Percentiles rank a stretch among this genome's conserved stretches.
Conservation (phyloP, 345 rosid genomes). For the Hibiscus tridactylites region DNA sequence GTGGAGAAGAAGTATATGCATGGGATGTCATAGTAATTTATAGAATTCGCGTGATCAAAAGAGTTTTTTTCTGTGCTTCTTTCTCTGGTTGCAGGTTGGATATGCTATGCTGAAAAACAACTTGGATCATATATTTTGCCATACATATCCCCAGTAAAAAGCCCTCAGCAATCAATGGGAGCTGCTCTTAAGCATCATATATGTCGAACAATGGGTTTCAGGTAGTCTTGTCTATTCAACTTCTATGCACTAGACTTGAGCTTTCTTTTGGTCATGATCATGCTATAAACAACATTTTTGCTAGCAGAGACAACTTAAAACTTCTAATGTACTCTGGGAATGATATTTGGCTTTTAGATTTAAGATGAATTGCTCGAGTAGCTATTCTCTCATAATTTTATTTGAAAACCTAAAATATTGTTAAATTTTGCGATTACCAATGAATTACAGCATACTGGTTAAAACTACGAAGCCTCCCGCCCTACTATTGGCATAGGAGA, state of each 20-base stretch:
- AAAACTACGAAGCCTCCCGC: neutral
- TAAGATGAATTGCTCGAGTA: neutral
- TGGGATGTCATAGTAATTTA: neutral
- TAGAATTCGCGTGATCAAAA: neutral
- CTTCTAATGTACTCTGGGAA: neutral
- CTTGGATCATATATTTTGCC: slow-evolving; percentile 82
- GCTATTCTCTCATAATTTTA: neutral
- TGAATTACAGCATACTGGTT: neutral
- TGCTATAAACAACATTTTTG: neutral
- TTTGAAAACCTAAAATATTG: neutral
- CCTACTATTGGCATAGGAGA: neutral
- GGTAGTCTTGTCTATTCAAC: slow-evolving; percentile 27
- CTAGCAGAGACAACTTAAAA: neutral
- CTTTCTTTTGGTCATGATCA: neutral
- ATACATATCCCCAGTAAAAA: slow-evolving; percentile 79
- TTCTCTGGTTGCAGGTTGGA: slow-evolving; percentile 67
- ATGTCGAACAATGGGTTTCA: slow-evolving; percentile 58
- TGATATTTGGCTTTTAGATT: slow-evolving; percentile 1
- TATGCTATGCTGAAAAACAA: slow-evolving; percentile 94
- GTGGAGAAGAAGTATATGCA: neutral
- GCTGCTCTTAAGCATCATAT: slow-evolving; percentile 65
- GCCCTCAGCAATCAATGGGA: slow-evolving; percentile 92
- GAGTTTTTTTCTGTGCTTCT: neutral
- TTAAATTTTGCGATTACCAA: neutral
- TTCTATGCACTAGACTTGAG: neutral